These are phyloP conservation scores for Drechslerella coelobrocha DNA, from an alignment of 2,329 filamentous ascomycete species.

Conservation along the genomic window DNA sequence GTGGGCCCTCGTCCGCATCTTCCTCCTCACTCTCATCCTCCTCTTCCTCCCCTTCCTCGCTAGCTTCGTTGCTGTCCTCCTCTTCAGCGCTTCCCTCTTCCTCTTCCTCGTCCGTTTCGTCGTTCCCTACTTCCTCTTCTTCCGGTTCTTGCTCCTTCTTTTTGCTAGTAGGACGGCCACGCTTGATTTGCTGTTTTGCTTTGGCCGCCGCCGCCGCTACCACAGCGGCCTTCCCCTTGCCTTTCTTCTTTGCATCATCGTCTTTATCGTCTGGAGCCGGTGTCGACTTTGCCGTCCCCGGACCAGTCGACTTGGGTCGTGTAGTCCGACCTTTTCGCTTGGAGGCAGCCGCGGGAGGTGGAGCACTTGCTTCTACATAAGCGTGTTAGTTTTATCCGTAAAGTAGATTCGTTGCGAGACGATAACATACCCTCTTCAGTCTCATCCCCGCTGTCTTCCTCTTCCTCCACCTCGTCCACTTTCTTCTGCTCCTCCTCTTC, in stretches of 20 bases:
- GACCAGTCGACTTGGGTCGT: conserved; percentile 27
- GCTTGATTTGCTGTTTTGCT: conserved; percentile 61
- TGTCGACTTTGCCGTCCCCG: conserved; percentile 42
- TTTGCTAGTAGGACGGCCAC: conserved; percentile 42
- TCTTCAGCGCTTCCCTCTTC: conserved; percentile 58
- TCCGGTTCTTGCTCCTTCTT: conserved; percentile 57
- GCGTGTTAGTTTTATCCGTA: background rate
- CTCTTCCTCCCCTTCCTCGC: conserved; percentile 31
- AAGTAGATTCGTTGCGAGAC: no score
- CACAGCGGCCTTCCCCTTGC: conserved; percentile 55
- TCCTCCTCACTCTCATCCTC: conserved; percentile 42
- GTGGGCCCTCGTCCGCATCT: conserved; percentile 2
- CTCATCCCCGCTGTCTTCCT: conserved; percentile 50
- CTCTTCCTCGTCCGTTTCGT: conserved; percentile 58
- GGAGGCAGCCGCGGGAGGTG: conserved; percentile 13
- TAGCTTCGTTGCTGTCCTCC: conserved; percentile 58
- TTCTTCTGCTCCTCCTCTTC: conserved; percentile 54
- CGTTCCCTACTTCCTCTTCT: conserved; percentile 55
- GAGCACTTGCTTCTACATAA: conserved; percentile 26
- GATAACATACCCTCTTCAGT: conserved; percentile 52
- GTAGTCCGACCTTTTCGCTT: conserved; percentile 38
- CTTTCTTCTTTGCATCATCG: conserved; percentile 55
- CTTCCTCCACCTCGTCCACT: conserved; percentile 41
- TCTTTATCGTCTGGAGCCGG: conserved; percentile 42
- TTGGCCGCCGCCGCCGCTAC: conserved; percentile 59